These are phyloP conservation scores for Mycocentrospora acerina DNA, from an alignment of 2,329 filamentous ascomycete genomes.

Conservation along the genomic window DNA sequence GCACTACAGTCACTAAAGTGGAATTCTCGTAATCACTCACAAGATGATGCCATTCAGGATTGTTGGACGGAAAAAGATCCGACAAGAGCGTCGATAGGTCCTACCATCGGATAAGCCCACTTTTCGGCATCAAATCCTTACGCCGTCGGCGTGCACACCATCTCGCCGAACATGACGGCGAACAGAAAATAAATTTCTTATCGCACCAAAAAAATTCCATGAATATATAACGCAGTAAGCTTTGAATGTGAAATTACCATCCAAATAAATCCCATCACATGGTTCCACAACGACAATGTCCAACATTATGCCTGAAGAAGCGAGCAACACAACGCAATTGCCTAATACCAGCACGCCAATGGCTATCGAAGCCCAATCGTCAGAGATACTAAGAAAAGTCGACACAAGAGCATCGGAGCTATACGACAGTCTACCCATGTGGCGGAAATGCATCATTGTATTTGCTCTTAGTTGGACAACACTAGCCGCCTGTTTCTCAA, in stretches of 20 bases:
- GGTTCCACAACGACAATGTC: too few species aligned
- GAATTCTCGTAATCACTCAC: too few species aligned
- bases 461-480: slow-evolving; percentile 48
- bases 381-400: slow-evolving; percentile 4
- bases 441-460: slow-evolving; percentile 44
- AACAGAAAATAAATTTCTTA: background rate
- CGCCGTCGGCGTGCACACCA: background rate
- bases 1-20: too few species aligned
- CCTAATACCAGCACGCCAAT: background rate
- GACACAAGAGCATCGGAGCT: slow-evolving; percentile 5
- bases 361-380: background rate
- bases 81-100: too few species aligned
- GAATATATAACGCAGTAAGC: too few species aligned
- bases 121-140: background rate
- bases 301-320: background rate
- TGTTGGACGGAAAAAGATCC: too few species aligned
- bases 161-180: background rate
- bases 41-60: too few species aligned
- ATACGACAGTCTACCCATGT: slow-evolving; percentile 9
- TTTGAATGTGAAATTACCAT: too few species aligned
- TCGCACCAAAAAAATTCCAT: background rate
- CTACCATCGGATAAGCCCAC: background rate
- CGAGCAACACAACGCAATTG: background rate
- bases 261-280: too few species aligned
- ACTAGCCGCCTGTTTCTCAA: slow-evolving; percentile 45